phyloP scores from a whole-genome alignment of 169 alveolate genomes.

The Eimeria praecox region DNA sequence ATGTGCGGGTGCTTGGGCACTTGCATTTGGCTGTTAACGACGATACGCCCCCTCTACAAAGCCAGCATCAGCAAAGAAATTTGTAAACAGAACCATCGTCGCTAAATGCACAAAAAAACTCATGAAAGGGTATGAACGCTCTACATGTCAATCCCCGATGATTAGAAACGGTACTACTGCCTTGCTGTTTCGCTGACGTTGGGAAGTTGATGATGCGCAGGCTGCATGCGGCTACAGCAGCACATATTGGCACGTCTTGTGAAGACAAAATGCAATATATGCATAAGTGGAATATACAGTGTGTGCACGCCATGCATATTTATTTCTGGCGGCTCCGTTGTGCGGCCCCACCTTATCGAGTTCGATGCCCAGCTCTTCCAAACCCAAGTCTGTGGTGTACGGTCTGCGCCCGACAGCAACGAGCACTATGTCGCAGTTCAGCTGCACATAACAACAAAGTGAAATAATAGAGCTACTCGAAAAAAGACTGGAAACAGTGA shows the following conservation, averaged over 20 bases:
- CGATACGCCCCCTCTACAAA: slow-evolving; percentile 78
- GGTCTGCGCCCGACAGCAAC: slow-evolving; percentile 98
- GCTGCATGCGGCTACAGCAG: background rate
- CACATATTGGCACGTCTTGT: background rate
- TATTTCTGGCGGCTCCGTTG: background rate
- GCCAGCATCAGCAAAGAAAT: background rate
- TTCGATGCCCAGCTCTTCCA: slow-evolving; percentile 94
- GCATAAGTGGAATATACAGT: too few species aligned
- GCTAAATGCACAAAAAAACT: background rate
- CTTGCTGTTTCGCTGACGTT: background rate
- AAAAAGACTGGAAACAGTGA: background rate
- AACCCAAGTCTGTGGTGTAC: slow-evolving; percentile 94
- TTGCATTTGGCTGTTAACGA: slow-evolving; percentile 88
- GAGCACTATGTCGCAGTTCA: slow-evolving; percentile 90
- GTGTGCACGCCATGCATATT: background rate
- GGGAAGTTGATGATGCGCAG: background rate
- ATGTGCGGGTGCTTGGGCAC: slow-evolving; percentile 90
- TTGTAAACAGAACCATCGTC: too few species aligned
- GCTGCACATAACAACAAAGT: slow-evolving; percentile 17
- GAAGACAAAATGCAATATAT: background rate
- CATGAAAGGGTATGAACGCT: background rate
- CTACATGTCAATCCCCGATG: too few species aligned
- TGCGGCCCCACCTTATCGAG: slow-evolving; percentile 89
- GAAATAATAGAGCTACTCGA: background rate
- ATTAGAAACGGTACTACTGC: background rate